Base-by-base conservation (phyloP, 129 eudicot species). In the Apium graveolens region DNA sequence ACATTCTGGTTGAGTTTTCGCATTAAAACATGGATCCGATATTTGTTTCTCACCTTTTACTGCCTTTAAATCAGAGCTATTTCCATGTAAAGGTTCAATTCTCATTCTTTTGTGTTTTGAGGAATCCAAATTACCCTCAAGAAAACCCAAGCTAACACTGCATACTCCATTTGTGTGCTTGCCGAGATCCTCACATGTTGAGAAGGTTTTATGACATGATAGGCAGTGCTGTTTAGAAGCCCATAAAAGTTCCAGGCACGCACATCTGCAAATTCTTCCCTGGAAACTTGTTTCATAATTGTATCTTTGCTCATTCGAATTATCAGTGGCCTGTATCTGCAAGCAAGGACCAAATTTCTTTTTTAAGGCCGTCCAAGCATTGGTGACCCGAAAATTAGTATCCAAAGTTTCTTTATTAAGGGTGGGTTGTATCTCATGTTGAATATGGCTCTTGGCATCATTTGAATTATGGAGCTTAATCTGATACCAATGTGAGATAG, bases 161-260 rank as follows among this genome's bases (percentile, higher is more conserved):
- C 97, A 92, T 10, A 69, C 81, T 76, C 85, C 87, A 80, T 73
- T 51, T 21, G 51, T 84, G 87, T 86, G 97, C 46, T 73, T 75
- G 21, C 78, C 80, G 27, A 86, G 75, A 80, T 92, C 96, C 79
- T 89, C 90, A 17, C 4, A 62, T 26, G 86, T 82, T 20, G 51
- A 74, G 82, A 89, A 92, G 9, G 89, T 92, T 62, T 49, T 82
- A 74, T 96, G 99, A 81, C 99, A 96, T 35, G 88, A 76, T 24
- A 70, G 12, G 84, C 99, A 96, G 78, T 96, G 99, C 68, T 71
- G 83, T 84, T 89, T 85, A 76, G 90, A 86, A 17, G 85, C 76
- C 86, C 92, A 89, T 70, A 83, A 75, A 10, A 84, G 90, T 81
- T 96, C 99, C 76, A 96, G 85, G 84, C 99, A 96, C 73, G 86